Base-by-base conservation (phyloP, 306 rosid genomes). In the Dalbergia oliveri region DNA sequence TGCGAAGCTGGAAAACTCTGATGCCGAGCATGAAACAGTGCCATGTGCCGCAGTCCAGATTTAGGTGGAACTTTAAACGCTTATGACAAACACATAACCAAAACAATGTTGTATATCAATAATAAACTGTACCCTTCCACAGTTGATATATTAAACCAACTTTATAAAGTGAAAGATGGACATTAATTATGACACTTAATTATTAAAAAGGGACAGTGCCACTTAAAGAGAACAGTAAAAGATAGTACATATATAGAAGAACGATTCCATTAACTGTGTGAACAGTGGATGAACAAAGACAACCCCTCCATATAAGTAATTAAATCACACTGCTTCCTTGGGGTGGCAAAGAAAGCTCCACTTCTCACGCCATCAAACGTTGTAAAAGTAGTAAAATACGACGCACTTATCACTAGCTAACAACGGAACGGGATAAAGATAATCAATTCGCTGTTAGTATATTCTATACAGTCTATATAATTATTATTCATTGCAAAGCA, bases 11-110 rank as follows among this genome's bases (percentile, higher is more conserved):
- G 44, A 58, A 57, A 2, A 41, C 15, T 58, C 13, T 4, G 11
- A 67, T 21, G 47, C 4, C 4, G n/a, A 69, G 64, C 31, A 47
- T 18, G 54, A 16, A 64, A 54, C 43, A 4, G 43, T 65, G 65
- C 43, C 84, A 81, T 66, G 61, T 66, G 80, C 76, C 63, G 58
- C 53, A 34, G 70, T 66, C 33, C 71, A 57, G 63, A 44, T 60
- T 75, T 62, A 49, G 81, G 57, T 76, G 78, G 60, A 35, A 49
- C 71, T 26, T 75, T 31, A 51, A 67, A 59, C 43, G 8, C 15
- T 37, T 43, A 43, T 78, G 59, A 58, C 80, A 56, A 64, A 72
- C 50, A 31, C 11, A 68, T 15, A 53, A 53, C 65, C 63, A 0
- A 58, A 78, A 16, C 8, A 78, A 68, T 57, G 37, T 10, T 7